These are phyloP conservation scores for Ogataea saltuana DNA, from an alignment of 805 yeast genomes.

Conservation along the genomic window DNA sequence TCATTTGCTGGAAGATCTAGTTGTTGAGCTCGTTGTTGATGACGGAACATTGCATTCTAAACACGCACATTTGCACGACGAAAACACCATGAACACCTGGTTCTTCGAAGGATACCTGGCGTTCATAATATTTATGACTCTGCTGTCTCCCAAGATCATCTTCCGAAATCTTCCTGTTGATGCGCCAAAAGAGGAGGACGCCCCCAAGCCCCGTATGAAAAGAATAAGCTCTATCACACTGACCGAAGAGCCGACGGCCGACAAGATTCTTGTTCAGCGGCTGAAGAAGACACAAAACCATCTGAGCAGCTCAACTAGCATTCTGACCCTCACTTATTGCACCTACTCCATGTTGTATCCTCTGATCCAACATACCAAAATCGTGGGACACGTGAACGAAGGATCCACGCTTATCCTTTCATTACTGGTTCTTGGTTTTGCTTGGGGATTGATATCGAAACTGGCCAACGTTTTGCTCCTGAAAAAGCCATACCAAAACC, in stretches of 20 bases:
- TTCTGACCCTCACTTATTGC: conserved; percentile 41
- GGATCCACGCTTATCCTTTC: conserved; percentile 31
- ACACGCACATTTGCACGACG: conserved; percentile 31
- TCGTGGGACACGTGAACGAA: conserved; percentile 25
- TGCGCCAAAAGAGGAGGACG: conserved; percentile 1
- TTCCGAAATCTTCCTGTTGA: no score
- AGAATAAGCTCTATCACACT: conserved; percentile 31
- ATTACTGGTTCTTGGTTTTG: conserved; percentile 25
- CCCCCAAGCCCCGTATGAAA: conserved; percentile 19
- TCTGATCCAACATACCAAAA: conserved; percentile 21
- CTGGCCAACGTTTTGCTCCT: conserved; percentile 55
- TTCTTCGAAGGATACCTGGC: conserved; percentile 34
- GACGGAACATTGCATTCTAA: conserved; percentile 26
- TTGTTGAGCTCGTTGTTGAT: conserved; percentile 43
- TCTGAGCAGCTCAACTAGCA: conserved; percentile 43
- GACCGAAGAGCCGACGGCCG: conserved; percentile 24
- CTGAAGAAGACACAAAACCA: conserved; percentile 21
- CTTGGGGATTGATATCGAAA: conserved; percentile 44
- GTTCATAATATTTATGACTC: conserved; percentile 31
- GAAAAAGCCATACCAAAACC: conserved; percentile 50
- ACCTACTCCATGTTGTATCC: conserved; percentile 35
- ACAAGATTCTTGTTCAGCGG: conserved; percentile 4
- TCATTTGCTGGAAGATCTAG: conserved; percentile 79
- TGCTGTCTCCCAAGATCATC: conserved; percentile 35
- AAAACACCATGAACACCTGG: conserved; percentile 23